Base-by-base conservation (phyloP, 352 stramenopile genomes). In the Phytophthora ramorum region DNA sequence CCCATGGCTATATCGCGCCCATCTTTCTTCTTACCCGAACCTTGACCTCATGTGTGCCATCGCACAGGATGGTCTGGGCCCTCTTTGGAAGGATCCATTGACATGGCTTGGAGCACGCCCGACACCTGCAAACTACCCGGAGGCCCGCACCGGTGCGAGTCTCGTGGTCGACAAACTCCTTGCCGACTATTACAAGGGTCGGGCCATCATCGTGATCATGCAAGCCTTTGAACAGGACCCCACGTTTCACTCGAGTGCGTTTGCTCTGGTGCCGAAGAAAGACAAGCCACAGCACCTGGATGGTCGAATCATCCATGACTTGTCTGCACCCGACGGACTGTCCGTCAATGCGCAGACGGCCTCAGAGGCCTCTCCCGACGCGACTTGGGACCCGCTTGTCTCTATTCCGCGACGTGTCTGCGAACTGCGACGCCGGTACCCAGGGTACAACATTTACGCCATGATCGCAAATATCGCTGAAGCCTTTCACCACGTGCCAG, bases 381-480 rank as follows among this genome's bases (percentile, higher is more conserved):
- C 58, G 3, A 38, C 35, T 3, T 65, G 38, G 47, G 47, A 58
- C 22, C 37, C 14, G 32, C 53, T 65, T 9, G 3, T 38, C 1
- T 47, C 17, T 0, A 45, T 62, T 13, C 45, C 56, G 2, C 20
- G 14, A 1, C 45, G 45, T 1, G n/a, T 56, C 17, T 9, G 19
- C 3, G 56, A 56, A 8, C 34, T 63, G 1, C 34, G 45, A 26
- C 56, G 35, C 22, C 34, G 34, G 14, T 49, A 35, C 37, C 45
- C 56, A 30, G 22, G 34, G 17, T 44, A 28, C 20, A 17, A 32
- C 19, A 54, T 63, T 4, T 63, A 63, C 9, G 35, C 35, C 35
- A 47, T 58, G 35, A 38, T 58, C 50, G 50, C 19, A 28, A 35
- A 37, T n/a, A 63, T 63, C 35, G 46, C 45, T 3, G 56, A 57